A percentile compares a stretch with the other conserved stretches of the same genome.
These are phyloP conservation scores for Puya raimondii DNA, from an alignment of 176 grass and related monocot genomes.

Conservation along the genomic window DNA sequence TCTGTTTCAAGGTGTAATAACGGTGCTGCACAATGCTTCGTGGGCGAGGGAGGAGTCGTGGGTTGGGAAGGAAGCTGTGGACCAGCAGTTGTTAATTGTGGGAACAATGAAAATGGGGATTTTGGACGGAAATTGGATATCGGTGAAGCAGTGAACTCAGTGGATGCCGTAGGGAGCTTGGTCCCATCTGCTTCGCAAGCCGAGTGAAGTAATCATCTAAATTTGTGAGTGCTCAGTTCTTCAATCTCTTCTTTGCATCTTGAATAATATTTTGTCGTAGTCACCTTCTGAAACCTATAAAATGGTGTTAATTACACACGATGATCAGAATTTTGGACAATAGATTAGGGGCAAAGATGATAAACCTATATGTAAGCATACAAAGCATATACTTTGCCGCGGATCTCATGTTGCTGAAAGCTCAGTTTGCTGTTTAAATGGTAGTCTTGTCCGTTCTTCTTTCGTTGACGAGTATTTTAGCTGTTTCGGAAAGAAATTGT, in stretches of 20 bases:
- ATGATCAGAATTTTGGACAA: background rate
- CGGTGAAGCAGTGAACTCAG: constrained; percentile 21
- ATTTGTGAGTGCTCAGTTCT: background rate
- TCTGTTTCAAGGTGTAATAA: constrained; percentile 21
- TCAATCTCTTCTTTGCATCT: background rate
- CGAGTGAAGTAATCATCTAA: constrained; percentile 10
- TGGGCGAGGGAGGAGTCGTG: background rate
- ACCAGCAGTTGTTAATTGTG: constrained; percentile 27
- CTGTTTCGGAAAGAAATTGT: background rate
- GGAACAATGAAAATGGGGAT: constrained; percentile 22
- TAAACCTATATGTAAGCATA: background rate
- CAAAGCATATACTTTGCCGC: too few relatives aligned
- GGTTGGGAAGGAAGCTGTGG: constrained; percentile 28
- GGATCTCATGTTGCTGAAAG: too few relatives aligned
- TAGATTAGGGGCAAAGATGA: background rate
- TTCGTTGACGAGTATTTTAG: background rate
- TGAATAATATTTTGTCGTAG: background rate
- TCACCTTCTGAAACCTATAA: background rate
- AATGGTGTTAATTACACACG: background rate
- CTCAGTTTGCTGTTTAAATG: too few relatives aligned
- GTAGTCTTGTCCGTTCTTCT: too few relatives aligned
- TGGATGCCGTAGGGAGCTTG: constrained; percentile 32
- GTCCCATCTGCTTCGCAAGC: constrained; percentile 23
- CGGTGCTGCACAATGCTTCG: background rate
- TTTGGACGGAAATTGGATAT: constrained; percentile 25